Percentiles rank a stretch among this genome's conserved stretches.
These are phyloP conservation scores for Carex arenaria DNA, from an alignment of 202 grass and related monocot species.

Conservation along the genomic window DNA sequence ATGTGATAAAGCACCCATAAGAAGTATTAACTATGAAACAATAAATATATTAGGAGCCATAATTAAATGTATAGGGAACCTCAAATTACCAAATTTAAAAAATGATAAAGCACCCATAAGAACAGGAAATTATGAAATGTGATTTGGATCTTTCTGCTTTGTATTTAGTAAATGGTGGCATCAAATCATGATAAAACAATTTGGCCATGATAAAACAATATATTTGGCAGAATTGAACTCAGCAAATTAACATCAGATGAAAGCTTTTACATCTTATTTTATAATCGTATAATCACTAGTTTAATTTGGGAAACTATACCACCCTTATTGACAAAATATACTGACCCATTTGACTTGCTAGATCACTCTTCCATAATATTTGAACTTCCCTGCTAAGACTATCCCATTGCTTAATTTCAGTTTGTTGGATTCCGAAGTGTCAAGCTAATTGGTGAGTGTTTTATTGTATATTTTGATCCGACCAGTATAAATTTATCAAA, in stretches of 20 bases:
- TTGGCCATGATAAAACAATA: too few species aligned
- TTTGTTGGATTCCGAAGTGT: too few species aligned
- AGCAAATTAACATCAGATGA: not conserved
- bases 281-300: not conserved
- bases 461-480: too few species aligned
- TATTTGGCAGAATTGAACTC: not conserved
- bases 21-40: not conserved
- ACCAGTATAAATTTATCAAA: too few species aligned
- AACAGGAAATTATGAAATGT: not conserved
- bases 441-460: too few species aligned
- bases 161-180: not conserved
- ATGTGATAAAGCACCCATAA: not conserved
- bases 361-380: not conserved
- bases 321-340: not conserved
- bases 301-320: not conserved
- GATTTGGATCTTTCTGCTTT: not conserved
- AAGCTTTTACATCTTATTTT: not conserved
- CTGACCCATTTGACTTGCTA: not conserved
- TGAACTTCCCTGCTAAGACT: too few species aligned
- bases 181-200: not conserved
- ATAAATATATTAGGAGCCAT: not conserved
- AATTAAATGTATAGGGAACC: not conserved
- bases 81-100: not conserved
- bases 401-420: too few species aligned
- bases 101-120: not conserved